These are phyloP conservation scores for Zoysia matrella DNA, from an alignment of 202 grass and related monocot genomes.

Conservation along the genomic window DNA sequence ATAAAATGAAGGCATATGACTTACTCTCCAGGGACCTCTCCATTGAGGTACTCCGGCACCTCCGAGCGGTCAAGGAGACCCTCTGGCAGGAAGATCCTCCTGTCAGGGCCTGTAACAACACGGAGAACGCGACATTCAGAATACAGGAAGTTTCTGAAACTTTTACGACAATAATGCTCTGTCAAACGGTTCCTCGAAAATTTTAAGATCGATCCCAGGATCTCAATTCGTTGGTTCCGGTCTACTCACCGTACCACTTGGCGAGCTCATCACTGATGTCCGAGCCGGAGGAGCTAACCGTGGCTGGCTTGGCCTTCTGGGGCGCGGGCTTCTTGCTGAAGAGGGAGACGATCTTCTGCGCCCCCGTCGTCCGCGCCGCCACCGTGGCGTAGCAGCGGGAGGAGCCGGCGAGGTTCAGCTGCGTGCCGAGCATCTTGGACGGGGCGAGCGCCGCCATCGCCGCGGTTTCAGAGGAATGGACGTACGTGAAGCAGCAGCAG, in stretches of 20 bases:
- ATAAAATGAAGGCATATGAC: constrained; percentile 32
- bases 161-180: not conserved
- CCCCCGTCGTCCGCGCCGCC: too few relatives aligned
- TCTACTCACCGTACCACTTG: constrained; percentile 91
- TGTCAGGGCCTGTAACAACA: constrained; percentile 72
- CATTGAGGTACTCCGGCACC: constrained; percentile 92
- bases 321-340: too few relatives aligned
- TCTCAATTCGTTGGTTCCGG: not conserved
- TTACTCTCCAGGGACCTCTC: constrained; percentile 96
- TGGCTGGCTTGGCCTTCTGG: constrained; percentile 31
- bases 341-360: too few relatives aligned
- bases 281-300: constrained; percentile 32
- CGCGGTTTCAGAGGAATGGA: too few relatives aligned
- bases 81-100: constrained; percentile 89
- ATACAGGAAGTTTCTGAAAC: not conserved
- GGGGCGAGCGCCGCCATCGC: too few relatives aligned
- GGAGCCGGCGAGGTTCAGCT: too few relatives aligned
- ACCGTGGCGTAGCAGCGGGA: too few relatives aligned
- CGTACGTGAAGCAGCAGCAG: too few relatives aligned
- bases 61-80: constrained; percentile 93
- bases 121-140: not conserved
- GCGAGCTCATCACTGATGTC: constrained; percentile 81
- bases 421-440: too few relatives aligned
- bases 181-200: not conserved
- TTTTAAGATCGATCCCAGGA: not conserved